Evolutionary conservation across 1,284 basidiomycete genomes (phyloP), one percentile per base, ranked within the genome.

Genomic region (Ceratobasidium sp.): DNA sequence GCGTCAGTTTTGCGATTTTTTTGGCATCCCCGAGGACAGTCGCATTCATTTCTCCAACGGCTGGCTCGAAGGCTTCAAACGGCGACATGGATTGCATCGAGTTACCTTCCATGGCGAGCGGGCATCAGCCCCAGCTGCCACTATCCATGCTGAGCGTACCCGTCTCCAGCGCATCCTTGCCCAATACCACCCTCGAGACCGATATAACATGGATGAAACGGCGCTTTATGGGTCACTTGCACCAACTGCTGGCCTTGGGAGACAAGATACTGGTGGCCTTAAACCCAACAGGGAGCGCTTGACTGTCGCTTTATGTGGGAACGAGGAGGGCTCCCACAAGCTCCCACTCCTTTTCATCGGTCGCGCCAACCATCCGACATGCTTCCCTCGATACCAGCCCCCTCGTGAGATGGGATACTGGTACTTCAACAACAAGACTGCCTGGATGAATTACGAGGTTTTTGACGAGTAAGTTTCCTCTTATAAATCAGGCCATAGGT

Each of bases 151-250:
- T 2, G 75, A 77, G 49, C 20, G 18, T 15, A 3, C 5, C 15
- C 44, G 75, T 20, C 63, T 77, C 20, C 46, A 60, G 68, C 49
- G 33, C 23, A 26, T 71, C n/a, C 26, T 69, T 18, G 55, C 23
- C 9, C 18, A 20, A 2, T 77, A 77, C 85, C 10, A 80, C 10
- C 72, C 81, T 56, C 68, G 80, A n/a, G 82, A 86, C 64, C 84
- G 85, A 46, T 85, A 84, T 58, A 86, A 86, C 71, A 83, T 85
- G 82, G 85, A 86, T 81, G 84, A 86, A 78, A 85, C 85, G 7
- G 84, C 84, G 1, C 77, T 86, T n/a, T n/a, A n/a, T 6, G 33
- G 18, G 44, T 64, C 58, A 1, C 77, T 81, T 77, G 78, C 81
- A 26, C 82, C 83, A 12, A 79, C 82, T 44, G 75, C 77, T 40